Evolutionary conservation across 2,329 filamentous ascomycete genomes (phyloP).

Genomic region (Epichloe coenophiala): DNA sequence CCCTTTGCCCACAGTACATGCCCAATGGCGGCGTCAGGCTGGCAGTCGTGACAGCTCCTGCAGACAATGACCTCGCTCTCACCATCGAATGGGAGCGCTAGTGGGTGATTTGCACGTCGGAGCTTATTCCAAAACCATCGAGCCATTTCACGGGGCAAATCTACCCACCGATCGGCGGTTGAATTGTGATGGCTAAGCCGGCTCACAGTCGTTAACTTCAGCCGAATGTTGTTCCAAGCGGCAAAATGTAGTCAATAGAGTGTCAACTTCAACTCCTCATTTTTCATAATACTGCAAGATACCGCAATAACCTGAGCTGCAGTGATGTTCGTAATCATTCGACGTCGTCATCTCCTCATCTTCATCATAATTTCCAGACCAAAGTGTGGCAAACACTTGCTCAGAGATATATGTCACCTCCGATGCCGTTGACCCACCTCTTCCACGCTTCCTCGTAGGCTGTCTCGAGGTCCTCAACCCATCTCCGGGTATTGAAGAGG

Average conservation of each 20-base stretch:
- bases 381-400: neutral
- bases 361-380: neutral
- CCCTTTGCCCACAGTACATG: too few relatives aligned
- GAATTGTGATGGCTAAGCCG: too few relatives aligned
- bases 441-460: constrained; percentile 84
- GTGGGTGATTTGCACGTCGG: neutral
- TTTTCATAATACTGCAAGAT: neutral
- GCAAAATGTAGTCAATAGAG: too few relatives aligned
- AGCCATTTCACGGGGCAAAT: too few relatives aligned
- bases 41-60: too few relatives aligned
- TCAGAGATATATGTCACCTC: constrained; percentile 82
- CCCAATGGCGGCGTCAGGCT: too few relatives aligned
- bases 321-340: neutral
- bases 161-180: too few relatives aligned
- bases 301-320: neutral
- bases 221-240: too few relatives aligned
- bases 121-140: neutral
- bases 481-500: constrained; percentile 80
- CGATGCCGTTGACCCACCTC: constrained; percentile 71
- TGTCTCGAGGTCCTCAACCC: constrained; percentile 79
- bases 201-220: too few relatives aligned
- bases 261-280: too few relatives aligned
- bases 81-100: too few relatives aligned
- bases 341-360: constrained; percentile 1
- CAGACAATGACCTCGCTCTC: too few relatives aligned